Base-by-base conservation (phyloP, 2,329 filamentous ascomycete species). In the Pyrenochaeta sp. region DNA sequence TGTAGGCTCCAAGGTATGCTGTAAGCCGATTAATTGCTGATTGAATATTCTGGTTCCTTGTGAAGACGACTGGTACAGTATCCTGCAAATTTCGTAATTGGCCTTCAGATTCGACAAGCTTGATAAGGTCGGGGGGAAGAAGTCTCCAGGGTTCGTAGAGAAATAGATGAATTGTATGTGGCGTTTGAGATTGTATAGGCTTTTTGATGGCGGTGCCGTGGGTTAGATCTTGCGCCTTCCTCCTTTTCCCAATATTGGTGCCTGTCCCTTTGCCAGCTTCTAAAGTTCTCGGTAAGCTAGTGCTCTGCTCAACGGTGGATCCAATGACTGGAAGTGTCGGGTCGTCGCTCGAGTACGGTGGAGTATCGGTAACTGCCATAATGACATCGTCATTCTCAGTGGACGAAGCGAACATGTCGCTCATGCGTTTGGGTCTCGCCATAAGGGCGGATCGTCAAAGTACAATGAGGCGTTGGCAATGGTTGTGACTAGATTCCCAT, bases 1-100 rank as follows among this genome's bases (percentile, higher is more conserved):
- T 47, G 23, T 57, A 51, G 4, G 45, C 51, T 29, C 56, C 48
- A 3, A 67, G 52, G 3, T 52, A 49, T 4, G 37, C 49, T 35
- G 58, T 56, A 11, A 69, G 7, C 7, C 41, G 45, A 7, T 57
- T 60, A 17, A 69, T 59, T 3, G 56, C 63, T 0, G 58, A 37
- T n/a, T 52, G 61, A 30, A 69, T 42, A 15, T 64, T 68, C 20
- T 64, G 60, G 14, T 69, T 69, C 35, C 49, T 58, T n/a, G 54
- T 58, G 23, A 58, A 64, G 9, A 64, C 64, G 1, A 68, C 23
- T 0, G 61, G 59, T 14, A 57, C 32, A 18, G 60, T 37, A 15
- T 59, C 55, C 9, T 54, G 36, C 30, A 47, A 36, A 4, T 14
- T 36, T 32, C 44, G 45, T 11, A 60, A 17, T 2, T 53, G 49